These are phyloP conservation scores for Malus fusca DNA, from an alignment of 306 rosid species.

Conservation along the genomic window DNA sequence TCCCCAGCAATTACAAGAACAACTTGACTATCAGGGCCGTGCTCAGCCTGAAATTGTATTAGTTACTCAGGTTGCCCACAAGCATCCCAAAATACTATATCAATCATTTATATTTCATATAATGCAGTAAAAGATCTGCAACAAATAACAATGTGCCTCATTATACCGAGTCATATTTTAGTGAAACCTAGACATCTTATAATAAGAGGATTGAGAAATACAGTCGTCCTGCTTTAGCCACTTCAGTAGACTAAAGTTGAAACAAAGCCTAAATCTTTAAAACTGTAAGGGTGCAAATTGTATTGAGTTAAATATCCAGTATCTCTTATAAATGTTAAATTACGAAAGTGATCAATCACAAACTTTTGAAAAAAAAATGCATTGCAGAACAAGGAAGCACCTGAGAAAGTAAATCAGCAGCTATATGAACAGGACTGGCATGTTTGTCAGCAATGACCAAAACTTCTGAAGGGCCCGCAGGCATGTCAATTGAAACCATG, in stretches of 20 bases:
- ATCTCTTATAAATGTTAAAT: no score
- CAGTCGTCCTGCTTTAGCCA: not conserved
- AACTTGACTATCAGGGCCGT: constrained; percentile 98
- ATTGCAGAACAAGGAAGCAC: constrained; percentile 25
- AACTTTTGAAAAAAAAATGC: not conserved
- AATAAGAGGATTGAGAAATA: not conserved
- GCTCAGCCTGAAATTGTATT: constrained; percentile 78
- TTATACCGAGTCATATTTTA: not conserved
- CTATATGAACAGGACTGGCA: constrained; percentile 81
- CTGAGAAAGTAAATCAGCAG: constrained; percentile 98
- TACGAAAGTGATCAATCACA: not conserved
- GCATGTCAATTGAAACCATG: constrained; percentile 98
- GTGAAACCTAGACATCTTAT: not conserved
- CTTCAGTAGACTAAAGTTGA: not conserved
- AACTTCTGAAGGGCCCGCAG: constrained; percentile 99
- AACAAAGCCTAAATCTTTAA: no score
- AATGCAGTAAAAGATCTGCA: not conserved
- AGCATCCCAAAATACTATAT: not conserved
- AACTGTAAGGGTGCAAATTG: no score
- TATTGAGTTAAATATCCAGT: no score
- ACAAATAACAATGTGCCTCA: not conserved
- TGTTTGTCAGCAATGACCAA: constrained; percentile 87
- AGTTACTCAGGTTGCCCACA: constrained; percentile 6
- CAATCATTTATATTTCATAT: not conserved
- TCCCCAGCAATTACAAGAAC: constrained; percentile 92